Evolutionary conservation across 257 asterid species (phyloP).

Genomic region (Penstemon barbatus): DNA sequence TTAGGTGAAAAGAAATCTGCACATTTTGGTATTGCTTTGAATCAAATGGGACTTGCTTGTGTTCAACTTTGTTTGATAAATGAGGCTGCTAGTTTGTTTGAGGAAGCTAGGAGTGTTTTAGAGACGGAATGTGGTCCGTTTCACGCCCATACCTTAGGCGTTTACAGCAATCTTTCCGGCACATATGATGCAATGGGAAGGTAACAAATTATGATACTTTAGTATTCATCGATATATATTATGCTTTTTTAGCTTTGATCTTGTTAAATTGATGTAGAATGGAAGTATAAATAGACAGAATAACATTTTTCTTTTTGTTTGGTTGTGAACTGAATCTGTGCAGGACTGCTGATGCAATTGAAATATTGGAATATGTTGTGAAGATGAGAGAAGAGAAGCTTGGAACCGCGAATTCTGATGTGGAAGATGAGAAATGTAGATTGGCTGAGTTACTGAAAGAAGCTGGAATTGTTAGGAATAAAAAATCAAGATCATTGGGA

Average conservation of each 20-base stretch:
- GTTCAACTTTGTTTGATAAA: slow-evolving; percentile 55
- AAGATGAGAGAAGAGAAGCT: slow-evolving; percentile 87
- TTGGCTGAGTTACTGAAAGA: slow-evolving; percentile 64
- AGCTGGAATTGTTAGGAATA: slow-evolving; percentile 62
- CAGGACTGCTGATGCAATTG: slow-evolving; percentile 82
- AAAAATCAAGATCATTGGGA: slow-evolving; percentile 69
- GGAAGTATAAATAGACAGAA: no score
- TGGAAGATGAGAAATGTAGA: slow-evolving; percentile 75
- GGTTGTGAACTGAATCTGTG: slow-evolving; percentile 7
- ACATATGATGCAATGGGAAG: slow-evolving; percentile 90
- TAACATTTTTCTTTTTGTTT: no score
- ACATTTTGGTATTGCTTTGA: slow-evolving; percentile 57
- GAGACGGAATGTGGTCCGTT: slow-evolving; percentile 57
- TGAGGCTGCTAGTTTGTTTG: slow-evolving; percentile 60
- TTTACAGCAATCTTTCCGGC: slow-evolving; percentile 72
- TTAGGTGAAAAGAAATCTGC: slow-evolving; percentile 61
- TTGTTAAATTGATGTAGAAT: neutral
- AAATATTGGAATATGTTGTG: slow-evolving; percentile 75
- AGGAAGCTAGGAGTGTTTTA: slow-evolving; percentile 52
- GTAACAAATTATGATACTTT: slow-evolving; percentile 26
- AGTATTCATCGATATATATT: no score
- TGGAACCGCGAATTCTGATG: slow-evolving; percentile 87
- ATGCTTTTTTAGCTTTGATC: neutral
- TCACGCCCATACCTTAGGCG: slow-evolving; percentile 62
- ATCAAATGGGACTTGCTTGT: slow-evolving; percentile 65